phyloP scores from a whole-genome alignment of 2,329 filamentous ascomycete genomes.

The Microdochium bolleyi region DNA sequence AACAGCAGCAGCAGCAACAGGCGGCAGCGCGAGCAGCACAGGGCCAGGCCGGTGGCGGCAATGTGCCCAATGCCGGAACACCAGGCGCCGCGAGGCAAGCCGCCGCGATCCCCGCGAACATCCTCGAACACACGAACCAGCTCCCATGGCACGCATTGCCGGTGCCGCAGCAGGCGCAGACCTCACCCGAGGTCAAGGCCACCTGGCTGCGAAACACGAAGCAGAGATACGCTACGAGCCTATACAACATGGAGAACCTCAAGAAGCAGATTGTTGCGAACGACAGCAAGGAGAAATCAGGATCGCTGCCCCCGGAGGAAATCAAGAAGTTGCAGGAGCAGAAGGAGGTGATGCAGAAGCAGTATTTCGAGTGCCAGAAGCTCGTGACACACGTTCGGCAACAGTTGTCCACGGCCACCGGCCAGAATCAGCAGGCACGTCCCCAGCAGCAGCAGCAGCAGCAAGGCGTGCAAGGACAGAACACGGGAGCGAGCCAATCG shows the following conservation, averaged over 20 bases:
- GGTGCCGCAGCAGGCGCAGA: conserved; percentile 4
- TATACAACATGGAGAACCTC: conserved; percentile 16
- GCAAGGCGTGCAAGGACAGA: conserved; percentile 9
- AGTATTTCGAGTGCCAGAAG: conserved; percentile 11
- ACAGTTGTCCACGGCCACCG: conserved; percentile 9
- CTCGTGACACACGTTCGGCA: conserved; percentile 13
- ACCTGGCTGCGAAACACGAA: conserved; percentile 10
- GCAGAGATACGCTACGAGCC: conserved; percentile 11
- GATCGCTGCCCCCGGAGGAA: conserved; percentile 11
- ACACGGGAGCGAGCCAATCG: conserved; percentile 12
- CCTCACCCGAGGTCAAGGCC: background rate
- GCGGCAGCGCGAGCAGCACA: conserved; percentile 11
- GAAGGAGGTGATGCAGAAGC: conserved; percentile 9
- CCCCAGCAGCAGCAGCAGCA: conserved; percentile 13
- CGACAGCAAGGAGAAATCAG: conserved; percentile 15
- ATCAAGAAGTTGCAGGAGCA: conserved; percentile 11
- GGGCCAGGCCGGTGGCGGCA: conserved; percentile 2
- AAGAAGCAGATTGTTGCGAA: conserved; percentile 9
- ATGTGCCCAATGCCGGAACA: conserved; percentile 1
- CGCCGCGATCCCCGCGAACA: conserved; percentile 8
- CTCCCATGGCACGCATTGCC: conserved; percentile 13
- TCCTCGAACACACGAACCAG: conserved; percentile 15
- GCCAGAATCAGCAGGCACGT: conserved; percentile 10
- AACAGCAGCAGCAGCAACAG: conserved; percentile 19
- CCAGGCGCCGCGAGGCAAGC: conserved; percentile 1